Evolutionary conservation across 192 early-diverging fungal species (phyloP).

Genomic region (Chytriomyces sp.): DNA sequence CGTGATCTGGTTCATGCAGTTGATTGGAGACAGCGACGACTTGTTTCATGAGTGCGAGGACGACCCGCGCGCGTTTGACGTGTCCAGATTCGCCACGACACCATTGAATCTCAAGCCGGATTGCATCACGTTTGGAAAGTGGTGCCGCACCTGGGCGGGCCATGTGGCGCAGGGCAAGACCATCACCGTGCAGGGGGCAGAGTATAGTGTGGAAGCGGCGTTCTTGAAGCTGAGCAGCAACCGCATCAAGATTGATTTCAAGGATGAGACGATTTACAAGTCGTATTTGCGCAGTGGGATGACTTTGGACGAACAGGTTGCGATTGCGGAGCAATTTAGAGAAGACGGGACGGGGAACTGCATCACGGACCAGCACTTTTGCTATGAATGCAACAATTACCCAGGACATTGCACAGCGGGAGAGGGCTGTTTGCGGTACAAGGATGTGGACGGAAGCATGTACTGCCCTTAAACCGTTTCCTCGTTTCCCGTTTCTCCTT

Average conservation of each 20-base stretch:
- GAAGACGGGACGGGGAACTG: no score
- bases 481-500: no score
- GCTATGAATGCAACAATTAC: slow-evolving; percentile 1
- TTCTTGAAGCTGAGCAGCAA: no score
- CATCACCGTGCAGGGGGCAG: background rate
- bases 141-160: no score
- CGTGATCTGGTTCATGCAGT: slow-evolving; percentile 13
- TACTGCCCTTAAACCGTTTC: no score
- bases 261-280: no score
- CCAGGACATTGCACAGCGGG: background rate
- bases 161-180: background rate
- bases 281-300: background rate
- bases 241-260: no score
- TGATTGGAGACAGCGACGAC: slow-evolving; percentile 17
- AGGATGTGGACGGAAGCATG: no score
- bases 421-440: background rate
- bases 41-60: no score
- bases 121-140: slow-evolving; percentile 13
- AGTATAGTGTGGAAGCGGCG: slow-evolving; percentile 1
- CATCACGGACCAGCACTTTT: slow-evolving; percentile 8
- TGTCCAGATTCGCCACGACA: background rate
- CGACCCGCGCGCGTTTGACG: background rate
- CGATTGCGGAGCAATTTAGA: no score
- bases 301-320: background rate
- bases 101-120: slow-evolving; percentile 10